phyloP scores from a whole-genome alignment of 768 basidiomycete genomes.

The Fibroporia radiculosa region DNA sequence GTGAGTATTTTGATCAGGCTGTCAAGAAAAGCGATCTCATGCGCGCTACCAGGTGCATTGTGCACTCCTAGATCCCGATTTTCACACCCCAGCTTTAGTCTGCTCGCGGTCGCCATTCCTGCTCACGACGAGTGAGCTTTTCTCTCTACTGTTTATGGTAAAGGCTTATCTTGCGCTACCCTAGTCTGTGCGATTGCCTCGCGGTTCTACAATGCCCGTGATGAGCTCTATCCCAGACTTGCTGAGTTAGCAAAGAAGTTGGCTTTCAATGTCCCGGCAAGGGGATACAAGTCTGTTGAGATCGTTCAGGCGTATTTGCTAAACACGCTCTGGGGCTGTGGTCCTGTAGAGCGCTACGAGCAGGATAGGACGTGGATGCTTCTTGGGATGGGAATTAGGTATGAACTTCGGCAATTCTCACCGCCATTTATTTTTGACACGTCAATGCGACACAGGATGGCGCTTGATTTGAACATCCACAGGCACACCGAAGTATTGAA shows the following conservation, averaged over 20 bases:
- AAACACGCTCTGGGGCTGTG: constrained; percentile 84
- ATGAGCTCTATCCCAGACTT: constrained; percentile 74
- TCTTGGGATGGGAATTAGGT: constrained; percentile 82
- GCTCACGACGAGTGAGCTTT: constrained; percentile 75
- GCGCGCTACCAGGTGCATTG: constrained; percentile 52
- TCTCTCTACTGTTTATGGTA: constrained; percentile 1
- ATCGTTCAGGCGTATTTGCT: constrained; percentile 94
- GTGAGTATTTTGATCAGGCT: constrained; percentile 30
- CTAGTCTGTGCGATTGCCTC: constrained; percentile 92
- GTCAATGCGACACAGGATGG: constrained; percentile 54
- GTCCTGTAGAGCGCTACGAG: constrained; percentile 93
- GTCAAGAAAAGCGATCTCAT: not conserved
- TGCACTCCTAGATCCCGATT: constrained; percentile 74
- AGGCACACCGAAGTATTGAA: constrained; percentile 63
- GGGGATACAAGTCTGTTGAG: constrained; percentile 88
- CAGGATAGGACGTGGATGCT: constrained; percentile 92
- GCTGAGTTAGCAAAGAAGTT: constrained; percentile 81
- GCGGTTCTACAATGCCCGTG: constrained; percentile 77
- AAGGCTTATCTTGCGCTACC: not conserved
- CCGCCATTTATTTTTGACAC: constrained; percentile 9
- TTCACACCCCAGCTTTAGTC: constrained; percentile 91
- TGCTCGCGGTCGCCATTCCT: constrained; percentile 94
- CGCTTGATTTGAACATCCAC: constrained; percentile 91
- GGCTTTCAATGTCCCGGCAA: constrained; percentile 79
- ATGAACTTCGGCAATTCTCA: constrained; percentile 18